Conservation (phyloP, 164 flowering plant species). For the Berberis vulgaris region DNA sequence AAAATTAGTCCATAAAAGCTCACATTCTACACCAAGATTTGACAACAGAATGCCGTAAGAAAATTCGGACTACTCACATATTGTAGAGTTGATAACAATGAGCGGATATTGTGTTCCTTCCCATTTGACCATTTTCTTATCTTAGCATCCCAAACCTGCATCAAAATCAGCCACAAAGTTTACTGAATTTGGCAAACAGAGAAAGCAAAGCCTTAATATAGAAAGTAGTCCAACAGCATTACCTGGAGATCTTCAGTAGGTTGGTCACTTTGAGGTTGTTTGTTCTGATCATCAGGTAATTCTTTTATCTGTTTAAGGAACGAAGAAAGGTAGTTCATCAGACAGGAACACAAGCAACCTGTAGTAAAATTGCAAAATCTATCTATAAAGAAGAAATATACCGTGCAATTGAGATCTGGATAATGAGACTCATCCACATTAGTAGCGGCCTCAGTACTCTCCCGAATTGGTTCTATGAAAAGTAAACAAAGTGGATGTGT, state of each 20-base stretch:
- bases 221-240: constrained; percentile 9
- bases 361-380: too few relatives aligned
- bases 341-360: too few relatives aligned
- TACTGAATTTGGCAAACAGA: not conserved
- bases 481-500: too few relatives aligned
- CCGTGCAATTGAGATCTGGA: too few relatives aligned
- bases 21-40: too few relatives aligned
- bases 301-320: constrained; percentile 40
- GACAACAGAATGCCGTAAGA: not conserved
- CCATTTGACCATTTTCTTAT: constrained; percentile 70
- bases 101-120: constrained; percentile 82
- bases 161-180: constrained; percentile 1
- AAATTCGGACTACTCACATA: constrained; percentile 36
- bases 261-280: constrained; percentile 16
- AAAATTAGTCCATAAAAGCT: too few relatives aligned
- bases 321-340: not conserved
- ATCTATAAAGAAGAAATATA: too few relatives aligned
- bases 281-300: constrained; percentile 27
- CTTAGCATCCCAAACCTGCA: constrained; percentile 63
- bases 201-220: not conserved
- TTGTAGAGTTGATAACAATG: constrained; percentile 81
- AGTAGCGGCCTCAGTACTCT: too few relatives aligned
- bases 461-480: too few relatives aligned
- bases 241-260: constrained; percentile 45
- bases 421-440: too few relatives aligned